Evolutionary conservation across 1,139 yeast genomes (phyloP).

Genomic region (Candida buenavistaensis): DNA sequence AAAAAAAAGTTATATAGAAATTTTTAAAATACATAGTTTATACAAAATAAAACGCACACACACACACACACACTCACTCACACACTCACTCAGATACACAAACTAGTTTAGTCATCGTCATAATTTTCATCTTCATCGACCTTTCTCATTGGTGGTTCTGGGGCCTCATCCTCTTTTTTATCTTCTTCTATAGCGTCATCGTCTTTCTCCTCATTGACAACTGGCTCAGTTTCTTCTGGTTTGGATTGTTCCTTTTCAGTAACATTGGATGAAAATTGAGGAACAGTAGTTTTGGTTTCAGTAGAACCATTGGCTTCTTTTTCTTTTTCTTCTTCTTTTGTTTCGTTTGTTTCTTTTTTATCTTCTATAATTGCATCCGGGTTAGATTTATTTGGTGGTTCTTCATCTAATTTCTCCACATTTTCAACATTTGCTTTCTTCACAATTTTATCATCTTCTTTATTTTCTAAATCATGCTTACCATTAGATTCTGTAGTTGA

Average conservation of each 20-base stretch:
- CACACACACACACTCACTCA: conserved; percentile 4
- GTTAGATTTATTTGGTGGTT: no score
- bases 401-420: neutral
- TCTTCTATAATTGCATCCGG: no score
- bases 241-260: conserved; percentile 17
- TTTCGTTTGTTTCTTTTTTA: no score
- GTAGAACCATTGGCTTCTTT: conserved; percentile 5
- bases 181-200: conserved; percentile 40
- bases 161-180: conserved; percentile 26
- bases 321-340: conserved; percentile 1
- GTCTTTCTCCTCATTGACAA: conserved; percentile 24
- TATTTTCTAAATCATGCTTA: conserved; percentile 44
- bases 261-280: conserved; percentile 25
- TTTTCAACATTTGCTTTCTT: conserved; percentile 4
- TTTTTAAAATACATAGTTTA: conserved; percentile 4
- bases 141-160: conserved; percentile 71
- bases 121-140: conserved; percentile 84
- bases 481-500: conserved; percentile 9
- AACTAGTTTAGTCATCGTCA: conserved; percentile 75
- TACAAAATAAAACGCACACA: conserved; percentile 5
- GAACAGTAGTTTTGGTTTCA: conserved; percentile 12
- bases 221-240: conserved; percentile 5
- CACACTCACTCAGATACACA: no score
- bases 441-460: conserved; percentile 11
- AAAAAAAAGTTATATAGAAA: neutral